Evolutionary conservation across 139 green algal species (phyloP).

Genomic region (Chlorella sp.): DNA sequence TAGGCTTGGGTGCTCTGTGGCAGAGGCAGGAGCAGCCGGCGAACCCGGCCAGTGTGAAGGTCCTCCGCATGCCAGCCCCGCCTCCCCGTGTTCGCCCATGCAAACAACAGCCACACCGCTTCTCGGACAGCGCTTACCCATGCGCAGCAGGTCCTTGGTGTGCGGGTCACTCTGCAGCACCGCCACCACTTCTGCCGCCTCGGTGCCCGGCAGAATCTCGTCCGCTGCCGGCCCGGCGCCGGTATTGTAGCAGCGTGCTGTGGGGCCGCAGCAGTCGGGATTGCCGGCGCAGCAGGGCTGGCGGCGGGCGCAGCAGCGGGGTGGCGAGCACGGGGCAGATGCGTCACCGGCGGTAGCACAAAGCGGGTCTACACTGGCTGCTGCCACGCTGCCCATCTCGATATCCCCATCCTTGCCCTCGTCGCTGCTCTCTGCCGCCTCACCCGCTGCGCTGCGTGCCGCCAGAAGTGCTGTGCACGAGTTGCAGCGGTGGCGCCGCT

Average conservation of each 20-base stretch:
- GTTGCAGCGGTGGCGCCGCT: not conserved
- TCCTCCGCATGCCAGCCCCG: too few relatives aligned
- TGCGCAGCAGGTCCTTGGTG: conserved; percentile 35
- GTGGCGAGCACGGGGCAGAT: not conserved
- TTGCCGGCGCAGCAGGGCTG: not conserved
- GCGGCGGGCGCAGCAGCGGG: not conserved
- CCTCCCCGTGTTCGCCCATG: too few relatives aligned
- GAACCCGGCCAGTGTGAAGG: too few relatives aligned
- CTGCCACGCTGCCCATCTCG: not conserved
- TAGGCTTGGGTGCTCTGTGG: too few relatives aligned
- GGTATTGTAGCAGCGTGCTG: not conserved
- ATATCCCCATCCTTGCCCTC: not conserved
- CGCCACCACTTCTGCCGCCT: conserved; percentile 17
- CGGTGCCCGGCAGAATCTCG: not conserved
- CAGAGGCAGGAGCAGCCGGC: too few relatives aligned
- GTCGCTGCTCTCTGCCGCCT: not conserved
- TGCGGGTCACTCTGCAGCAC: conserved; percentile 36
- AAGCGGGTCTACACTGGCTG: not conserved
- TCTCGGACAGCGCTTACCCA: conserved; percentile 3
- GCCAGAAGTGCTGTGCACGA: not conserved
- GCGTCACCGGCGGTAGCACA: not conserved
- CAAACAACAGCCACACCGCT: too few relatives aligned
- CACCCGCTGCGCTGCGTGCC: not conserved
- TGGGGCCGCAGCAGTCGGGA: conserved; percentile 1
- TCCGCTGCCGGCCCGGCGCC: not conserved